Evolutionary conservation across 2,329 filamentous ascomycete genomes (phyloP).

Genomic region (Tolypocladium capitatum): DNA sequence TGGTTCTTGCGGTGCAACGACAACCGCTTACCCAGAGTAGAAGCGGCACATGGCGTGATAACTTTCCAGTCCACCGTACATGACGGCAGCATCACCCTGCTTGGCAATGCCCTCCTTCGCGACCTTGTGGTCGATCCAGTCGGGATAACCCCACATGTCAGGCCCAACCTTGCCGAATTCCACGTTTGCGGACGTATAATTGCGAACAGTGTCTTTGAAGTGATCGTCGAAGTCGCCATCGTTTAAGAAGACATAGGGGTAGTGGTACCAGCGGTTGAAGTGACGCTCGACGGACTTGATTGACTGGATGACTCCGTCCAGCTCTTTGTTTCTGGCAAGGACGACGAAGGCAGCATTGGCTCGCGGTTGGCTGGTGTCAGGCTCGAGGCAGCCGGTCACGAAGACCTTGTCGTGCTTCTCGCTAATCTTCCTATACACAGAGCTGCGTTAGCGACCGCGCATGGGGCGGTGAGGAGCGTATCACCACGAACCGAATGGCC

Average conservation of each 20-base stretch:
- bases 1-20: neutral
- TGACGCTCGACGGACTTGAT: constrained; percentile 96
- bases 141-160: constrained; percentile 90
- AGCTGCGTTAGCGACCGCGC: constrained; percentile 5
- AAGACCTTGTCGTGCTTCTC: constrained; percentile 97
- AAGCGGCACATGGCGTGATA: constrained; percentile 99
- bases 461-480: neutral
- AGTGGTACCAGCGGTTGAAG: constrained; percentile 98
- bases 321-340: constrained; percentile 86
- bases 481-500: constrained; percentile 60
- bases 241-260: constrained; percentile 96
- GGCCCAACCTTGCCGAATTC: constrained; percentile 91
- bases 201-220: constrained; percentile 77
- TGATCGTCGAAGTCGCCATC: constrained; percentile 92
- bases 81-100: constrained; percentile 93
- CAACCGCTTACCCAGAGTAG: constrained; percentile 70
- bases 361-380: constrained; percentile 63
- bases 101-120: constrained; percentile 93
- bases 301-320: constrained; percentile 91
- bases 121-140: constrained; percentile 90
- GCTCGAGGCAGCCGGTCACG: constrained; percentile 73
- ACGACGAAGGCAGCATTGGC: constrained; percentile 95
- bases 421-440: constrained; percentile 66
- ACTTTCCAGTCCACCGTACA: constrained; percentile 98
- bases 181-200: constrained; percentile 76